These are phyloP conservation scores for Leccinum boreale DNA, from an alignment of 768 basidiomycete species.

Conservation along the genomic window DNA sequence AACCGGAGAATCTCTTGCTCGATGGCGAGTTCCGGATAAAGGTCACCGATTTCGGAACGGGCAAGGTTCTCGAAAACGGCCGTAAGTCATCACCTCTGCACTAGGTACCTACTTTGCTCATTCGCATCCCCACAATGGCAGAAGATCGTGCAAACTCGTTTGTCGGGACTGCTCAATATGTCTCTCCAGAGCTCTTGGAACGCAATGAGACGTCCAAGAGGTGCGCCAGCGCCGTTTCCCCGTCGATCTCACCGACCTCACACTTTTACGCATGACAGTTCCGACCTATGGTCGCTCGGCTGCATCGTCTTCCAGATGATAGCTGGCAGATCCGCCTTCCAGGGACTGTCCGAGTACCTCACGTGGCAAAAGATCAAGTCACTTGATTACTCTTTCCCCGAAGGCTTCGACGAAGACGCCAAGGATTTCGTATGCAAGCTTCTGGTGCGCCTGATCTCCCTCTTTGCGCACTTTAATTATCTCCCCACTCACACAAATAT, in stretches of 20 bases:
- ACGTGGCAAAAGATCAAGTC: constrained; percentile 94
- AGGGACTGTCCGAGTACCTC: constrained; percentile 87
- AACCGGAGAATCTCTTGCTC: constrained; percentile 86
- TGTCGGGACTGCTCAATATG: constrained; percentile 90
- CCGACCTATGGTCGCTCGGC: constrained; percentile 94
- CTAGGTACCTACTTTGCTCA: neutral
- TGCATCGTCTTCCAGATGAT: constrained; percentile 97
- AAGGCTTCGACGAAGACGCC: constrained; percentile 78
- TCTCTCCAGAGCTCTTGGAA: constrained; percentile 82
- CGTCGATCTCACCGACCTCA: neutral
- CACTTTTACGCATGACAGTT: constrained; percentile 41
- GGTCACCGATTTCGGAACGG: constrained; percentile 95
- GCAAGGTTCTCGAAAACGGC: constrained; percentile 62
- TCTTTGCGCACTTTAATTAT: neutral
- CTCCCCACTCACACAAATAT: constrained; percentile 19
- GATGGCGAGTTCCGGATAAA: constrained; percentile 87
- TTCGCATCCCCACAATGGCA: constrained; percentile 24
- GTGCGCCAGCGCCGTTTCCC: constrained; percentile 35
- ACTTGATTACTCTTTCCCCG: constrained; percentile 83
- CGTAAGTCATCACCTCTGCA: constrained; percentile 35
- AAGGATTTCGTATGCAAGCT: constrained; percentile 76
- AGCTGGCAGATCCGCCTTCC: constrained; percentile 87
- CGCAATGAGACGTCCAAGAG: constrained; percentile 71
- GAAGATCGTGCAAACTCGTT: constrained; percentile 65
- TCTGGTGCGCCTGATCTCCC: constrained; percentile 46